Base-by-base conservation (phyloP, 371 early-diverging fungal genomes). In the Rhizomucor miehei region DNA sequence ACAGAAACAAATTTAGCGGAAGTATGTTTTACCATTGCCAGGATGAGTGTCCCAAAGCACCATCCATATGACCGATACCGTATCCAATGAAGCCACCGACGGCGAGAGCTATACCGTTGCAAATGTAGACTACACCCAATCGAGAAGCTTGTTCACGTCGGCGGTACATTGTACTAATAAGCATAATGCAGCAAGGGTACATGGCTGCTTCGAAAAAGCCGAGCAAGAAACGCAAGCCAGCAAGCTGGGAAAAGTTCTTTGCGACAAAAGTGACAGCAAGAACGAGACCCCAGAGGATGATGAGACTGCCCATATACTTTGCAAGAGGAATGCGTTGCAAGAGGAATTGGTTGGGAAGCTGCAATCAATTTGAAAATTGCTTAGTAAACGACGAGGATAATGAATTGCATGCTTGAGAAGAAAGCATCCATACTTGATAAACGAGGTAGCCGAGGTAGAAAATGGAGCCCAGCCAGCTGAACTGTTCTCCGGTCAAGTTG, bases 1-100 rank as follows among this genome's bases (percentile, higher is more conserved):
- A 1, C 16, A 36, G 21, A 48, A 47, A 2, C 16, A 36, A 48
- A 50, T 39, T 43, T 29, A 44, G 5, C 54, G 19, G 2, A 13
- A 40, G 43, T 40, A 23, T 29, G 6, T 19, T 52, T 48, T 56
- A 57, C 75, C 83, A 83, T 60, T 71, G 71, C 84, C 86, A 84
- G 36, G 63, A 54, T 14, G 37, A 24, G 24, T 80, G 66, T 23
- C 66, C 65, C 8, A 59, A 55, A 39, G 59, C 58, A 24, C 62
- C 62, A 24, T 79, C 54, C 50, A 85, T 77, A 47, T 79, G 63
- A 16, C 51, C 61, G 50, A 86, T 69, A 9, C 76, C 83, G 24
- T 80, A 74, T 21, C 85, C 83, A 12, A 81, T 67, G 13, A 81
- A 75, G 0, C 82, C 86, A 52, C 80, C 84, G 20, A 85, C 71